Evolutionary conservation across 2,329 filamentous ascomycete species (phyloP).

Genomic region (Lecanoromycetidae sp.): DNA sequence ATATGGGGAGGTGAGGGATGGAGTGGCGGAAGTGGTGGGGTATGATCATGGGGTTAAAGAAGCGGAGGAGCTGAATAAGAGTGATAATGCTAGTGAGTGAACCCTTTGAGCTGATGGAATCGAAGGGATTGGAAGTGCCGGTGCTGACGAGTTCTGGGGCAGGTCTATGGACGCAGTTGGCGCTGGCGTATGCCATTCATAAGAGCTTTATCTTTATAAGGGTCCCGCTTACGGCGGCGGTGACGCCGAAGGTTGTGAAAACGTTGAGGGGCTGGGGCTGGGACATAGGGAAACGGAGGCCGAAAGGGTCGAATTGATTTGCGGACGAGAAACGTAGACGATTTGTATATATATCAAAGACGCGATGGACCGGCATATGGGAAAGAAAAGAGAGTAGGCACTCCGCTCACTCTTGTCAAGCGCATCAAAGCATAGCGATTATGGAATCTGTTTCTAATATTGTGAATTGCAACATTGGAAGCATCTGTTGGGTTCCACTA

Average conservation of each 20-base stretch:
- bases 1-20: conserved; percentile 36
- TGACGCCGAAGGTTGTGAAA: conserved; percentile 92
- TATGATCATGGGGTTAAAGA: conserved; percentile 44
- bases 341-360: neutral
- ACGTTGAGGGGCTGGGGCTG: conserved; percentile 78
- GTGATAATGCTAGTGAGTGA: conserved; percentile 61
- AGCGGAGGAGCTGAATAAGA: conserved; percentile 48
- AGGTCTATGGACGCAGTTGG: conserved; percentile 73
- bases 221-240: conserved; percentile 80
- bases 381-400: too few species aligned
- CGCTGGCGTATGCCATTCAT: conserved; percentile 90
- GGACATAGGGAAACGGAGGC: conserved; percentile 73
- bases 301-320: conserved; percentile 20
- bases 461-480: neutral
- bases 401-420: neutral
- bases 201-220: conserved; percentile 95
- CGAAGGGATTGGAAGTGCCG: neutral
- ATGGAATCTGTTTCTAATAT: too few species aligned
- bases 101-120: neutral
- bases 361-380: neutral
- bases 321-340: neutral
- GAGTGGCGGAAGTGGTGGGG: conserved; percentile 20
- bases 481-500: too few species aligned
- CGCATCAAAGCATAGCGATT: neutral
- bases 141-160: conserved; percentile 5